Conservation (phyloP, 2,329 filamentous ascomycete species). For the Neonectria sp. region DNA sequence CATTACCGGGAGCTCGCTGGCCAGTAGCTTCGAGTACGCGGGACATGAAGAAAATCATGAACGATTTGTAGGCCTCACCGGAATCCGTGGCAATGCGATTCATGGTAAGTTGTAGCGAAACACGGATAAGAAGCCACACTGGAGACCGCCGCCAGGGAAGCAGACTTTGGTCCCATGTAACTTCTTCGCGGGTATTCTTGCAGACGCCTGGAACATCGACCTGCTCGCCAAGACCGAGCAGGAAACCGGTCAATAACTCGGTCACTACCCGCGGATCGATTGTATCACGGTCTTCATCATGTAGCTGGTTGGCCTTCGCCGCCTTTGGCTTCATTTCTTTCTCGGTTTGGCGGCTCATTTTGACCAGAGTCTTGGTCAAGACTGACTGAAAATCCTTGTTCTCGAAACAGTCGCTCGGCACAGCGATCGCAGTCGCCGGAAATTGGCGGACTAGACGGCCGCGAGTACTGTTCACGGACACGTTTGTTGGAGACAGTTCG, state of each 20-base stretch:
- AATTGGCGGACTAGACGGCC: constrained; percentile 33
- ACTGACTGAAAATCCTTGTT: constrained; percentile 37
- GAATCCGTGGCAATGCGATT: neutral
- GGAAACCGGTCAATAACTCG: constrained; percentile 59
- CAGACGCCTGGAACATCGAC: constrained; percentile 50
- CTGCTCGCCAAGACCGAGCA: constrained; percentile 55
- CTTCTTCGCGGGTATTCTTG: constrained; percentile 70
- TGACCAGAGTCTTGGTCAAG: constrained; percentile 45
- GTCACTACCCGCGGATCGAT: constrained; percentile 65
- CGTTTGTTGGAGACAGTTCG: constrained; percentile 33
- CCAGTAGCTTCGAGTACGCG: neutral
- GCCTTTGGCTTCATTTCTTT: constrained; percentile 36
- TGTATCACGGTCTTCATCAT: constrained; percentile 64
- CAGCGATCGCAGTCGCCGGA: constrained; percentile 20
- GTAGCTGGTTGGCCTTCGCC: constrained; percentile 55
- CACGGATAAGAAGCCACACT: constrained; percentile 69
- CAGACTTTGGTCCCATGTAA: constrained; percentile 55
- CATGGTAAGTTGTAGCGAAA: constrained; percentile 60
- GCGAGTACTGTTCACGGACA: constrained; percentile 12
- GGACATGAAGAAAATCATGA: constrained; percentile 31
- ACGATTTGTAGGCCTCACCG: constrained; percentile 25
- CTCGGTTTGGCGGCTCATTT: constrained; percentile 48
- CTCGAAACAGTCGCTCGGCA: constrained; percentile 5
- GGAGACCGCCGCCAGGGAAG: constrained; percentile 65
- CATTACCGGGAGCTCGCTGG: constrained; percentile 1